Conservation (phyloP, 495 filamentous ascomycete genomes). For the Xylaria sp. region DNA sequence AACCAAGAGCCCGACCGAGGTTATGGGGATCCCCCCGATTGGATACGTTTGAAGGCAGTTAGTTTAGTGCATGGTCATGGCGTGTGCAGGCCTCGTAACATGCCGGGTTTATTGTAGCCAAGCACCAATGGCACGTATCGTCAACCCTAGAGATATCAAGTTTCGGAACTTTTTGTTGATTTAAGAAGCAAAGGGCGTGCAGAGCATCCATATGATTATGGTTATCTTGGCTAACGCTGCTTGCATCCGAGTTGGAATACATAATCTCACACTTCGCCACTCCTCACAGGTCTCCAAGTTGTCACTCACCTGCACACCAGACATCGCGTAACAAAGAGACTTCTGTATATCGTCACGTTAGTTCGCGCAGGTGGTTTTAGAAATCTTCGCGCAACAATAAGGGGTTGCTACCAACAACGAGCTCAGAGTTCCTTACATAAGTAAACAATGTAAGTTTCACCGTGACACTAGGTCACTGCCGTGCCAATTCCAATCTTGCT, state of each 20-base stretch:
- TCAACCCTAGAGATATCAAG: neutral
- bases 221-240: neutral
- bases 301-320: no score
- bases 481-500: neutral
- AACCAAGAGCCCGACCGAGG: slow-evolving; percentile 1
- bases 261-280: neutral
- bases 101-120: neutral
- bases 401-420: no score
- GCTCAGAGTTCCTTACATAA: no score
- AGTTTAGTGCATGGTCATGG: slow-evolving; percentile 4
- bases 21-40: neutral
- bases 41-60: neutral
- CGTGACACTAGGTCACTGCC: neutral
- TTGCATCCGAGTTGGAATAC: neutral
- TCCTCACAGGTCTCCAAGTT: neutral
- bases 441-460: neutral
- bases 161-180: neutral
- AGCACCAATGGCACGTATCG: neutral
- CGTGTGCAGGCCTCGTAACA: slow-evolving; percentile 7
- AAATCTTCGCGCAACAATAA: no score
- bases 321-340: no score
- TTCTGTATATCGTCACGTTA: no score
- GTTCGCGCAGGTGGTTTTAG: no score
- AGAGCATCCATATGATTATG: neutral
- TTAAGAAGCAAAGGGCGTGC: neutral